Conservation (phyloP, 352 stramenopile species). For the Pythium phragmitis region DNA sequence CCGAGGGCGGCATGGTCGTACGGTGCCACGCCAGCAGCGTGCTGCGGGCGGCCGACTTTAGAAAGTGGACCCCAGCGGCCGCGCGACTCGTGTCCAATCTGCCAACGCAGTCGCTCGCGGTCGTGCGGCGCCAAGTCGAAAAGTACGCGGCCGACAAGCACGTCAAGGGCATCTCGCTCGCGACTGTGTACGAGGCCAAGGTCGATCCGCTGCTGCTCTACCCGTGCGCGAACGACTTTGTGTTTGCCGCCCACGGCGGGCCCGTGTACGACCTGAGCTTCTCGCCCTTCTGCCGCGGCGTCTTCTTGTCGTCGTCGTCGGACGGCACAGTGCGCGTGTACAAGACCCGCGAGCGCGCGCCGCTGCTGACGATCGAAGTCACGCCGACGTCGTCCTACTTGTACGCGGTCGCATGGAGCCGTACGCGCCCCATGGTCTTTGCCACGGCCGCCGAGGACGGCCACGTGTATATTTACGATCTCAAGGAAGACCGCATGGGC, state of each 20-base stretch:
- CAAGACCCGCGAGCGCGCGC: conserved; percentile 57
- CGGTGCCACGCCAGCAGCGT: conserved; percentile 62
- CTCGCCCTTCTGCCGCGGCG: conserved; percentile 79
- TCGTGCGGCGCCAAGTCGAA: conserved; percentile 69
- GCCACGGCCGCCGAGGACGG: conserved; percentile 67
- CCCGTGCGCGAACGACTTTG: conserved; percentile 69
- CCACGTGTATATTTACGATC: conserved; percentile 74
- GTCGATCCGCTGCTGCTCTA: conserved; percentile 59
- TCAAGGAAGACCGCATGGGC: conserved; percentile 52
- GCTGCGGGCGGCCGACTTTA: conserved; percentile 59
- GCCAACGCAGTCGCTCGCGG: conserved; percentile 38
- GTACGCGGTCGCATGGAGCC: conserved; percentile 74
- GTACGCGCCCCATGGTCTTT: conserved; percentile 75
- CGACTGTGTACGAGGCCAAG: conserved; percentile 74
- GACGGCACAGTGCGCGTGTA: conserved; percentile 84
- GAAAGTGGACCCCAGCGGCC: conserved; percentile 77
- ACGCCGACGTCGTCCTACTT: conserved; percentile 65
- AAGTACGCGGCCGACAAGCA: conserved; percentile 59
- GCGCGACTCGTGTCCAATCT: conserved; percentile 59
- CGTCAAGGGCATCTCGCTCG: conserved; percentile 62
- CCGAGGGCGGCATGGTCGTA: conserved; percentile 64
- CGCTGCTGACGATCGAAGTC: conserved; percentile 67
- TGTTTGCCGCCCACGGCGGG: conserved; percentile 67
- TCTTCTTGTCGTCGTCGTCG: conserved; percentile 76
- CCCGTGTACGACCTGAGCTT: conserved; percentile 81